These are phyloP conservation scores for Dimargaris cristalligena DNA, from an alignment of 192 early-diverging fungal genomes.

Conservation along the genomic window DNA sequence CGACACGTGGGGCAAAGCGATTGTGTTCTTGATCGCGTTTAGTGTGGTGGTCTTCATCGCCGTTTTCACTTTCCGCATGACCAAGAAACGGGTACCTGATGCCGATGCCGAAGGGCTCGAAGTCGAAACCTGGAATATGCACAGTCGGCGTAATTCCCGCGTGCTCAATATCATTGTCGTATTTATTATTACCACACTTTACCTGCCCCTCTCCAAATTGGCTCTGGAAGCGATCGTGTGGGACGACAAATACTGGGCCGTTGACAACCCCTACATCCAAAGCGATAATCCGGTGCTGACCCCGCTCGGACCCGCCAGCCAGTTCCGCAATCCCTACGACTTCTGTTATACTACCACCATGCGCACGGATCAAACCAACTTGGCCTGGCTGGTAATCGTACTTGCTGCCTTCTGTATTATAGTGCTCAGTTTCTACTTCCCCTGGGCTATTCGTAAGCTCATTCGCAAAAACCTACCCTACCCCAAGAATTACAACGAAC, in stretches of 20 bases:
- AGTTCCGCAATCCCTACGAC: constrained; percentile 13
- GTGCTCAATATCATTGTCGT: constrained; percentile 16
- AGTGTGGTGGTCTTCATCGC: constrained; percentile 13
- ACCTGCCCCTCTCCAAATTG: constrained; percentile 28
- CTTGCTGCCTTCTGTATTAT: constrained; percentile 21
- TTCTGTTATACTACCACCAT: constrained; percentile 35
- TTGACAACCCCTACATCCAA: constrained; percentile 25
- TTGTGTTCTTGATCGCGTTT: constrained; percentile 25
- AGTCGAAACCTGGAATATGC: constrained; percentile 11
- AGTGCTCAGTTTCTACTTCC: constrained; percentile 19
- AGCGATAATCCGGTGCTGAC: constrained; percentile 20
- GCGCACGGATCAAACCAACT: constrained; percentile 21
- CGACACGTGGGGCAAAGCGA: constrained; percentile 24
- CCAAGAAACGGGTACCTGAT: background rate
- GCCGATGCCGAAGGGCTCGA: constrained; percentile 11
- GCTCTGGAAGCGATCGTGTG: constrained; percentile 30
- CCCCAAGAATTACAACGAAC: constrained; percentile 22
- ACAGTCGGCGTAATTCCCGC: constrained; percentile 16
- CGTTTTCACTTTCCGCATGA: constrained; percentile 9
- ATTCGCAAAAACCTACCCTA: constrained; percentile 19
- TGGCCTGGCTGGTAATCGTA: constrained; percentile 22
- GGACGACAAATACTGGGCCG: constrained; percentile 29
- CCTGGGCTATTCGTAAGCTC: constrained; percentile 20
- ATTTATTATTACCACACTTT: constrained; percentile 27
- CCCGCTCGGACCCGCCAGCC: constrained; percentile 7